phyloP scores from a whole-genome alignment of 345 rosid species.

The Passiflora organensis region DNA sequence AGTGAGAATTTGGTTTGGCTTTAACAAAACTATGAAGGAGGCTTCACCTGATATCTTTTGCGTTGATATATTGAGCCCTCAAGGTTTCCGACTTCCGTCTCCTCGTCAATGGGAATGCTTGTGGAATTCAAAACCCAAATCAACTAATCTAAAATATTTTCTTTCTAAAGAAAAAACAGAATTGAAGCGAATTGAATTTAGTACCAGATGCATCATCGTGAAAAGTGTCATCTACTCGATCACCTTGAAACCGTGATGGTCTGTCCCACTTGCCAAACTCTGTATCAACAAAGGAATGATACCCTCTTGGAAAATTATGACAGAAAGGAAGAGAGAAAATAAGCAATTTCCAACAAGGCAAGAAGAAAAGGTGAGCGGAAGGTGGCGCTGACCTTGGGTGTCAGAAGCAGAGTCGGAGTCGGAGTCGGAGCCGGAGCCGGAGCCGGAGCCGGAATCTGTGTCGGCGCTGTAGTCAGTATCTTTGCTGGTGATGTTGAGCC shows the following conservation, averaged over 20 bases:
- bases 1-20: not conserved
- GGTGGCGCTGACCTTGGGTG: too few species aligned
- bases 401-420: too few species aligned
- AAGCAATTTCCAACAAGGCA: too few species aligned
- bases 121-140: conserved; percentile 23
- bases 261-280: conserved; percentile 15
- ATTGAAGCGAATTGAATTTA: not conserved
- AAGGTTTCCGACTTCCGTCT: conserved; percentile 82
- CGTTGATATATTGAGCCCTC: conserved; percentile 71
- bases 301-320: not conserved
- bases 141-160: too few species aligned
- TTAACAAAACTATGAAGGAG: conserved; percentile 1
- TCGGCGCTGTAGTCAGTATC: conserved; percentile 84
- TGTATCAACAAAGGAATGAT: conserved; percentile 3
- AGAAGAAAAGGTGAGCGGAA: too few species aligned
- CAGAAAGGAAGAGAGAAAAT: not conserved
- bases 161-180: too few species aligned
- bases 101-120: conserved; percentile 42
- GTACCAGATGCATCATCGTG: conserved; percentile 39
- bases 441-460: conserved; percentile 29
- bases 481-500: conserved; percentile 59
- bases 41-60: conserved; percentile 69
- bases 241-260: conserved; percentile 26
- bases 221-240: conserved; percentile 23
- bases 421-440: conserved; percentile 26